Percentiles rank a stretch among this genome's conserved stretches.
Conservation (phyloP, 2,329 filamentous ascomycete genomes). For the Ophiobolus disseminans region DNA sequence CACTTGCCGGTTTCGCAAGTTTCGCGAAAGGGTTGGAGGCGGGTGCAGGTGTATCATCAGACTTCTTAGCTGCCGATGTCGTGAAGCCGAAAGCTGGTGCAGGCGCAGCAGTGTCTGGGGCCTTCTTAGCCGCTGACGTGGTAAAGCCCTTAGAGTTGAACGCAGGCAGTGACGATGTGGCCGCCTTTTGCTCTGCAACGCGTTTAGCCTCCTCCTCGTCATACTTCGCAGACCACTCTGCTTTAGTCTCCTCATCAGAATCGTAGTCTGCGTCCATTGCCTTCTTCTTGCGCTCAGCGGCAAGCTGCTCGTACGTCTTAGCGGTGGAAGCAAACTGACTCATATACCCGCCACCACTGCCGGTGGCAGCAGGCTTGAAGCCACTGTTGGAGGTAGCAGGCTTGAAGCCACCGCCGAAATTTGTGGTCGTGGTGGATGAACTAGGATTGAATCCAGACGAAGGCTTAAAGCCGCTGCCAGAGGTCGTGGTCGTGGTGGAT, state of each 20-base stretch:
- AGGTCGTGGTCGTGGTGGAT: constrained; percentile 8
- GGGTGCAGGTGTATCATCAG: constrained; percentile 11
- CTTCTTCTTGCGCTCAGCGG: constrained; percentile 45
- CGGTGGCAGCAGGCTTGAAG: constrained; percentile 20
- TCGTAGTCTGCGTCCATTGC: constrained; percentile 46
- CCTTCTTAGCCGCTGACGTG: constrained; percentile 9
- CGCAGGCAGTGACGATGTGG: too few relatives aligned
- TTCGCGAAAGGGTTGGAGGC: constrained; percentile 23
- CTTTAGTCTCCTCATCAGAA: constrained; percentile 45
- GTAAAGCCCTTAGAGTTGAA: too few relatives aligned
- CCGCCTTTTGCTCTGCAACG: constrained; percentile 34
- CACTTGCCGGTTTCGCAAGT: constrained; percentile 29
- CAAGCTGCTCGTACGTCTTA: constrained; percentile 41
- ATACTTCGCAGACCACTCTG: constrained; percentile 42
- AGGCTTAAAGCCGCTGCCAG: constrained; percentile 19
- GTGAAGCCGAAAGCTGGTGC: background rate
- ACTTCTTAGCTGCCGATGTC: constrained; percentile 10
- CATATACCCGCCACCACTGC: constrained; percentile 27
- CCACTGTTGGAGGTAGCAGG: constrained; percentile 16
- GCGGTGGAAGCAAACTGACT: constrained; percentile 39
- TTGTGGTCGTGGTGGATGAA: constrained; percentile 11
- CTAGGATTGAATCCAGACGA: constrained; percentile 15
- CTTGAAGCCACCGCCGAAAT: constrained; percentile 23
- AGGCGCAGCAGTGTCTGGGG: constrained; percentile 5
- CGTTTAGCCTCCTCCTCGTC: constrained; percentile 41